Percentiles rank a stretch among this genome's conserved stretches.
Evolutionary conservation across 768 basidiomycete genomes (phyloP).

Genomic region (Boletus eberwhitei): DNA sequence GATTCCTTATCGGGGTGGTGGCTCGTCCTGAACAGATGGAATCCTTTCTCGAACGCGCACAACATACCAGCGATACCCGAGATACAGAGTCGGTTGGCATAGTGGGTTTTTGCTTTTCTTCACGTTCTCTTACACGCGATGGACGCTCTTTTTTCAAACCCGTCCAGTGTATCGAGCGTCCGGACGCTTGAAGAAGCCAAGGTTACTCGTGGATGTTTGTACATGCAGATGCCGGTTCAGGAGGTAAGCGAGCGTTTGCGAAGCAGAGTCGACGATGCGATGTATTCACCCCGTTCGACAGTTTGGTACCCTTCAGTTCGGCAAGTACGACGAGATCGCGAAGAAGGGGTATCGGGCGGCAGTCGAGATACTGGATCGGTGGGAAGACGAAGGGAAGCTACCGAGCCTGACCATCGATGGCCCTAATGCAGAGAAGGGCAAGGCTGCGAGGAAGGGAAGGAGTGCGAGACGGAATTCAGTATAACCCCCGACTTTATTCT

Average conservation of each 20-base stretch:
- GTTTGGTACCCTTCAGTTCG: conserved; percentile 90
- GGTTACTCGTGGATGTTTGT: conserved; percentile 79
- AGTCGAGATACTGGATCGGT: conserved; percentile 64
- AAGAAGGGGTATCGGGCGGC: conserved; percentile 77
- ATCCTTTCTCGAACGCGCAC: conserved; percentile 77
- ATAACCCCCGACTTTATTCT: conserved; percentile 13
- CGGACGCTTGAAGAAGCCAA: conserved; percentile 97
- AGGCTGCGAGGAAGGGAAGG: conserved; percentile 57
- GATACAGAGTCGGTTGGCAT: conserved; percentile 91
- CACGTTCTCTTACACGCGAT: background rate
- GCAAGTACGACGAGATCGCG: conserved; percentile 85
- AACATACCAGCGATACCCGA: conserved; percentile 87
- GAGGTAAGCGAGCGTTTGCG: conserved; percentile 47
- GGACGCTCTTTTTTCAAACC: conserved; percentile 4
- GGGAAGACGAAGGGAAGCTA: conserved; percentile 82
- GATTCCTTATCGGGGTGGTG: conserved; percentile 97
- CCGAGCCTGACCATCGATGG: conserved; percentile 71
- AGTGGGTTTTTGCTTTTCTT: conserved; percentile 52
- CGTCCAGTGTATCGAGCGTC: conserved; percentile 84
- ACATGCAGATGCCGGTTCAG: conserved; percentile 94
- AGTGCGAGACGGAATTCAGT: conserved; percentile 78
- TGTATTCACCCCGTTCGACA: conserved; percentile 30
- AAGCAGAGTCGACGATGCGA: background rate
- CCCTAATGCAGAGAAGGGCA: conserved; percentile 43
- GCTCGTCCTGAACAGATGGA: conserved; percentile 90